A percentile compares a stretch with the other conserved stretches of the same genome.
phyloP scores from a whole-genome alignment of 176 grass and related monocot genomes.

The Oryza meridionalis region DNA sequence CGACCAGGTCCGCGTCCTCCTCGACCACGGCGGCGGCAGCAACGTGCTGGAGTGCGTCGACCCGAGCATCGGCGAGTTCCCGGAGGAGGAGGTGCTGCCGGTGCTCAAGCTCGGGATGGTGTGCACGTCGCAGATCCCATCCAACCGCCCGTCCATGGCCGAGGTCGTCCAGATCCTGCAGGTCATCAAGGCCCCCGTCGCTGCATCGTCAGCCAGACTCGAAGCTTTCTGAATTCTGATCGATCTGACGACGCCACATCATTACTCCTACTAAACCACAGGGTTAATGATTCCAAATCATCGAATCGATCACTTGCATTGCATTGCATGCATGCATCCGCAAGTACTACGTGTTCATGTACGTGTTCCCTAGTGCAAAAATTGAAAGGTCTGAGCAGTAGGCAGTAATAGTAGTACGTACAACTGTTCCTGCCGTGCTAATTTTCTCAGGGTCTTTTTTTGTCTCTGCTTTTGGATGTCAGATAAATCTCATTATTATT shows the following conservation, averaged over 20 bases:
- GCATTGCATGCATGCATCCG: background rate
- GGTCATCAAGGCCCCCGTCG: conserved; percentile 82
- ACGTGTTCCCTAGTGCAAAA: background rate
- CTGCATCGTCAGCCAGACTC: conserved; percentile 35
- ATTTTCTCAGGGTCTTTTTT: background rate
- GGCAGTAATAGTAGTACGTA: background rate
- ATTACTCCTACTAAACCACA: background rate
- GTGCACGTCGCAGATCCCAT: conserved; percentile 95
- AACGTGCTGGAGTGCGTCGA: conserved; percentile 80
- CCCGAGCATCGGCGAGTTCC: conserved; percentile 59
- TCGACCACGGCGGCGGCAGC: conserved; percentile 82
- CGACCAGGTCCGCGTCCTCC: conserved; percentile 65
- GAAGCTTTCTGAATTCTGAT: conserved; percentile 63
- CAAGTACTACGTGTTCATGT: background rate
- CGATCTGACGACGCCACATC: background rate
- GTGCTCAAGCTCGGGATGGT: conserved; percentile 91
- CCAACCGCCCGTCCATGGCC: conserved; percentile 81
- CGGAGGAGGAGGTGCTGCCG: conserved; percentile 95
- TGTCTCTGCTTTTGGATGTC: background rate
- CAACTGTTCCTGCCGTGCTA: background rate
- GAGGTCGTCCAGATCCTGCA: conserved; percentile 98
- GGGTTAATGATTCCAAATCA: background rate
- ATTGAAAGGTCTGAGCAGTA: background rate
- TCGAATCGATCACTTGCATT: background rate
- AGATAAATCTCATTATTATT: background rate